Percentiles rank a stretch among this genome's conserved stretches.
Conservation (phyloP, 306 rosid species). For the Benincasa hispida region DNA sequence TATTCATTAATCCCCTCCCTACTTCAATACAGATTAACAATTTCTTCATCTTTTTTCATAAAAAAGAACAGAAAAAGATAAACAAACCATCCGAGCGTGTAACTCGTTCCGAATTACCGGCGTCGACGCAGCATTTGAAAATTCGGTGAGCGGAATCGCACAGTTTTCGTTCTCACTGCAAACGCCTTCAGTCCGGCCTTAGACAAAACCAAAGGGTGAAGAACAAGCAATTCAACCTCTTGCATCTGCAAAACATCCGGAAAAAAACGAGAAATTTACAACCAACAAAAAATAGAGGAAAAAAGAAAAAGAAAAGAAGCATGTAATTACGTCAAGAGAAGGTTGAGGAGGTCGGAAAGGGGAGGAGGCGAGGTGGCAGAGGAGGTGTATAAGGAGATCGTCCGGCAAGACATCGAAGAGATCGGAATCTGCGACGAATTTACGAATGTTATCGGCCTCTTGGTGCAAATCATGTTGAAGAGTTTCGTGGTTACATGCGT, state of each 20-base stretch:
- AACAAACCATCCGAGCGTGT: conserved; percentile 91
- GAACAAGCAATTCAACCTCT: conserved; percentile 36
- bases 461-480: background rate
- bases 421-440: background rate
- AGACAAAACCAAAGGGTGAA: conserved; percentile 48
- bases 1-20: background rate
- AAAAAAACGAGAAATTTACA: background rate
- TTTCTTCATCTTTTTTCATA: background rate
- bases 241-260: conserved; percentile 33
- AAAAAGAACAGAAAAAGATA: background rate
- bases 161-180: conserved; percentile 36
- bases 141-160: conserved; percentile 46
- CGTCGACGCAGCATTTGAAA: conserved; percentile 37
- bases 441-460: background rate
- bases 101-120: conserved; percentile 60
- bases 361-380: background rate
- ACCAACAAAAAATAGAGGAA: background rate
- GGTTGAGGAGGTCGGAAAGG: background rate
- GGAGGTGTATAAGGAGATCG: background rate
- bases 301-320: background rate
- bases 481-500: background rate
- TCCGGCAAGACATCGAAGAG: conserved; percentile 6
- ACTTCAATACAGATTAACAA: background rate
- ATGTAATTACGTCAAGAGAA: background rate
- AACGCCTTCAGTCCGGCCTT: conserved; percentile 39